These are phyloP conservation scores for Berberis thunbergii DNA, from an alignment of 164 flowering plant genomes.

Conservation along the genomic window DNA sequence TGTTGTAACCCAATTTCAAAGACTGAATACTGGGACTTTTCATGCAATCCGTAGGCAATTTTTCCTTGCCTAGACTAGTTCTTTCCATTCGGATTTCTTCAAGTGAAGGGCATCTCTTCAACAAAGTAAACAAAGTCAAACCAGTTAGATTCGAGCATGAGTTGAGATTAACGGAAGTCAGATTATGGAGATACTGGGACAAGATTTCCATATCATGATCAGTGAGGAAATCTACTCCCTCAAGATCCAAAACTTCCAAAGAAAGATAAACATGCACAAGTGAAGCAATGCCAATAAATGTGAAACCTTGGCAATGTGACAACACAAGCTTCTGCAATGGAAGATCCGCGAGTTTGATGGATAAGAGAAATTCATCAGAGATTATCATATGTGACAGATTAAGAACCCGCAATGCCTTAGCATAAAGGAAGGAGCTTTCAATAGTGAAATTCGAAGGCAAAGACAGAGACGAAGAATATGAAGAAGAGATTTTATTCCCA, in stretches of 20 bases:
- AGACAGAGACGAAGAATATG: neutral
- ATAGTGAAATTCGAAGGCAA: slow-evolving; percentile 4
- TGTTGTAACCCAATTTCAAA: slow-evolving; percentile 27
- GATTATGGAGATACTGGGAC: slow-evolving; percentile 17
- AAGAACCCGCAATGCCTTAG: slow-evolving; percentile 21
- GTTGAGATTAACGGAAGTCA: slow-evolving; percentile 29
- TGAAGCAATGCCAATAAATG: slow-evolving; percentile 24
- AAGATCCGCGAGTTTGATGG: slow-evolving; percentile 24
- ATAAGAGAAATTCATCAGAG: slow-evolving; percentile 38
- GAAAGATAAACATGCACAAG: slow-evolving; percentile 19
- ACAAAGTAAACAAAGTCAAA: slow-evolving; percentile 27
- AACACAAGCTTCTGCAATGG: slow-evolving; percentile 33
- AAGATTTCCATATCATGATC: slow-evolving; percentile 27
- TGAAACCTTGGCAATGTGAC: slow-evolving; percentile 23
- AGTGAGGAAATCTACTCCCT: slow-evolving; percentile 31
- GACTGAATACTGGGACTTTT: slow-evolving; percentile 16
- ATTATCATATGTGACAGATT: slow-evolving; percentile 27
- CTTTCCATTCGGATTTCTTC: slow-evolving; percentile 36
- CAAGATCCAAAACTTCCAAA: slow-evolving; percentile 21
- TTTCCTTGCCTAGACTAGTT: slow-evolving; percentile 30
- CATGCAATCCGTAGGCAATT: neutral
- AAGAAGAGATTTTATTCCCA: slow-evolving; percentile 11
- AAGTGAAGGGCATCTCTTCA: slow-evolving; percentile 24
- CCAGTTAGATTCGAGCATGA: slow-evolving; percentile 24
- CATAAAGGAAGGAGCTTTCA: slow-evolving; percentile 10